A percentile compares a stretch with the other conserved stretches of the same genome.
Conservation (phyloP, 2,329 filamentous ascomycete species). For the Penicillium sumatraense region DNA sequence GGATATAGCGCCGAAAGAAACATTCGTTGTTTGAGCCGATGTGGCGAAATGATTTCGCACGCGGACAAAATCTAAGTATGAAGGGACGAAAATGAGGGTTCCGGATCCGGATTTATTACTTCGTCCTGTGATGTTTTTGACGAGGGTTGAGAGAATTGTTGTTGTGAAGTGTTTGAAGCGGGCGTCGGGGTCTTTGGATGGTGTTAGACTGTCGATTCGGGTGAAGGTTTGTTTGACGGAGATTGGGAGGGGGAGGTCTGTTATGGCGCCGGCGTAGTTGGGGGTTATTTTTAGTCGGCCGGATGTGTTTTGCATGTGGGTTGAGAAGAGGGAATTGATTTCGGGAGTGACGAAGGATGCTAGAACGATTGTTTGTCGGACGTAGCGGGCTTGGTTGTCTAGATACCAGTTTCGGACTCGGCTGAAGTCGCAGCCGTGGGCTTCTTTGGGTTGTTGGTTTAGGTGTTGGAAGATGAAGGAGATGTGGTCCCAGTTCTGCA, state of each 20-base stretch:
- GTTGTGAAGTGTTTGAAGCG: slow-evolving; percentile 90
- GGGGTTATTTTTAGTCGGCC: slow-evolving; percentile 77
- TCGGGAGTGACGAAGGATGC: slow-evolving; percentile 87
- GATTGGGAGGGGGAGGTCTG: slow-evolving; percentile 66
- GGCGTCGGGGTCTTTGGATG: slow-evolving; percentile 78
- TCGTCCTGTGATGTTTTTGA: slow-evolving; percentile 58
- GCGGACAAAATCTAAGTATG: slow-evolving; percentile 92
- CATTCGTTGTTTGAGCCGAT: slow-evolving; percentile 58
- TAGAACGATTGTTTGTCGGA: slow-evolving; percentile 84
- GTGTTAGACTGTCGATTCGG: slow-evolving; percentile 74
- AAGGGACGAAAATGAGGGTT: slow-evolving; percentile 86
- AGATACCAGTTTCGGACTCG: slow-evolving; percentile 91
- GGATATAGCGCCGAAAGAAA: slow-evolving; percentile 80
- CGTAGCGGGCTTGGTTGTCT: slow-evolving; percentile 78
- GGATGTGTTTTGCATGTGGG: slow-evolving; percentile 76
- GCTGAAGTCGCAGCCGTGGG: slow-evolving; percentile 91
- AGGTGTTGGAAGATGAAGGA: slow-evolving; percentile 90
- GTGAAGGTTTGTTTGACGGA: slow-evolving; percentile 86
- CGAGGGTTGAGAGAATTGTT: slow-evolving; percentile 75
- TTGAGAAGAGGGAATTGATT: slow-evolving; percentile 76
- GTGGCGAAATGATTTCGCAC: slow-evolving; percentile 90
- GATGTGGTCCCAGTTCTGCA: slow-evolving; percentile 99
- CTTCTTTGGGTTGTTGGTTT: slow-evolving; percentile 85
- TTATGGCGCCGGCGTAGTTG: slow-evolving; percentile 72
- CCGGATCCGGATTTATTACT: slow-evolving; percentile 62